Base-by-base conservation (phyloP, 164 flowering plant genomes). In the Vitis rupestris region DNA sequence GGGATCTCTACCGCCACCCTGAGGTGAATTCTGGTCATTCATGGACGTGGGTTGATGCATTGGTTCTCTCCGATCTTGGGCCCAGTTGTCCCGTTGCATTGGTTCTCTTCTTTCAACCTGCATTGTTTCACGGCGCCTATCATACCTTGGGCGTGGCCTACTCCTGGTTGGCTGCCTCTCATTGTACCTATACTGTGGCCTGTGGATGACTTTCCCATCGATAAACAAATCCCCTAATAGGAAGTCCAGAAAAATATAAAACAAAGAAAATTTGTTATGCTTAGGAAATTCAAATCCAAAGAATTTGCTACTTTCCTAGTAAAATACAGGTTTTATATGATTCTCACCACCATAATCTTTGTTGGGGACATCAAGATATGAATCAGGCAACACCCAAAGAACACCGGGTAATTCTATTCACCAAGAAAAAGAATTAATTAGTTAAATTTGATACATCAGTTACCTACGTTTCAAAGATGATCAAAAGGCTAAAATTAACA, bases 331-430 rank as follows among this genome's bases (percentile, higher is more conserved):
- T 27, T 49, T 30, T 27, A 30, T 9, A 50, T 0, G 8, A 29
- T 9, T 71, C 85, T 53, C 58, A 91, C 99, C 99, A 87, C 99
- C 99, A 74, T 95, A 95, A 73, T 95, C 99, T 76, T 95, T 93
- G 86, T 91, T 93, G 44, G 97, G 98, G 56, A 95, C 99, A 72
- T 95, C 99, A 14, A 91, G 92, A 79, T 95, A 95, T 14, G 98
- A 95, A 81, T 95, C 99, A 31, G 99, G 99, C 74, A 95, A 76
- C 9, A 95, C 99, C 99, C 99, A 95, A 29, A 92, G 88, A 67
- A 93, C 98, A 57, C 90, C 97, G 54, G 99, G 97, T 66, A 83
- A 67, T 59, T 74, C 99, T 95, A 74, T 75, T 47, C 53, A 76
- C 56, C 37, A 19, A 58, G 23, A 62, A 61, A 66, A 51, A 16